These are phyloP conservation scores for Pleomassaria siparia DNA, from an alignment of 2,329 filamentous ascomycete species.

Conservation along the genomic window DNA sequence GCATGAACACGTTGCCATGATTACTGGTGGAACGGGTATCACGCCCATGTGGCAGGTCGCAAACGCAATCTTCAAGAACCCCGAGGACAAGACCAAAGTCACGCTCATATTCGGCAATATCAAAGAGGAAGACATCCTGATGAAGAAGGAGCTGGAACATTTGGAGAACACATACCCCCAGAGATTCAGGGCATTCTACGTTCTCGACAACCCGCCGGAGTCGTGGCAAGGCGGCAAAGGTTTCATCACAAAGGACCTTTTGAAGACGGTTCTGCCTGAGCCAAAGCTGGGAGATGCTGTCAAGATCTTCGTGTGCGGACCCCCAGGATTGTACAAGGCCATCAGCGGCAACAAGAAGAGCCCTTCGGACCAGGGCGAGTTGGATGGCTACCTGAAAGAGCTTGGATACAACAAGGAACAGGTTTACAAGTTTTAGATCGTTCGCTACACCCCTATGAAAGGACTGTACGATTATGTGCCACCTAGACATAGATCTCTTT, in stretches of 20 bases:
- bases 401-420: conserved; percentile 85
- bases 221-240: conserved; percentile 77
- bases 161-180: conserved; percentile 95
- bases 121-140: conserved; percentile 83
- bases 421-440: conserved; percentile 72
- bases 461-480: conserved; percentile 26
- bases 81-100: conserved; percentile 95
- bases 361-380: conserved; percentile 88
- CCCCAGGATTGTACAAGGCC: conserved; percentile 89
- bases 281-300: conserved; percentile 82
- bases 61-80: conserved; percentile 92
- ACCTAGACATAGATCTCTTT: conserved; percentile 5
- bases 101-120: conserved; percentile 94
- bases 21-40: conserved; percentile 96
- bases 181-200: conserved; percentile 93
- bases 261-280: conserved; percentile 93
- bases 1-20: conserved; percentile 81
- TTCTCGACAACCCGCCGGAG: conserved; percentile 81
- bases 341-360: conserved; percentile 88
- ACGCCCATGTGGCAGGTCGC: conserved; percentile 97
- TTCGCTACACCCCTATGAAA: neutral
- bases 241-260: conserved; percentile 82
- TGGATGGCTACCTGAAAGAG: conserved; percentile 78
- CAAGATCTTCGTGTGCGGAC: conserved; percentile 96
- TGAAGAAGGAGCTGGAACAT: conserved; percentile 80